phyloP scores from a whole-genome alignment of 2,329 filamentous ascomycete species.

The Colletotrichum orbiculare region DNA sequence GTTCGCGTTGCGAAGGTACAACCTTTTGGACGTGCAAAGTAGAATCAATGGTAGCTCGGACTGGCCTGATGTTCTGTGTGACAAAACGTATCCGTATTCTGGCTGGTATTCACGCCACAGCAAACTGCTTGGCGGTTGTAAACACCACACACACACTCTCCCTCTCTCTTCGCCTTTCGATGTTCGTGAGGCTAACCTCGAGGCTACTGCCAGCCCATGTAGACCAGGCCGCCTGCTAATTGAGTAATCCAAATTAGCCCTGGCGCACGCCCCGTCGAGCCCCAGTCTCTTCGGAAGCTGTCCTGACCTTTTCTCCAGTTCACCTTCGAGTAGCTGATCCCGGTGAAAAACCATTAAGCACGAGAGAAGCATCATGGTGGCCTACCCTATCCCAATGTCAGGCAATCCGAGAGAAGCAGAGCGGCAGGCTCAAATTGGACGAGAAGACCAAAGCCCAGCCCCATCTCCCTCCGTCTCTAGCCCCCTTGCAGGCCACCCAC shows the following conservation, averaged over 20 bases:
- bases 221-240: background rate
- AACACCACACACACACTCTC: too few species aligned
- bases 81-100: too few species aligned
- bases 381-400: background rate
- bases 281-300: background rate
- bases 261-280: constrained; percentile 2
- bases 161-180: background rate
- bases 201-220: background rate
- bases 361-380: too few species aligned
- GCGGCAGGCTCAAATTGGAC: background rate
- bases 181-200: background rate
- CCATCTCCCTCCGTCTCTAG: background rate
- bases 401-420: constrained; percentile 7
- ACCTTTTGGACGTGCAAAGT: too few species aligned
- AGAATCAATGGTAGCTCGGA: too few species aligned
- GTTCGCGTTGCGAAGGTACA: too few species aligned
- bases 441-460: constrained; percentile 6
- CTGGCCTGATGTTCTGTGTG: too few species aligned
- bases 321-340: background rate
- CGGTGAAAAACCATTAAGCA: background rate
- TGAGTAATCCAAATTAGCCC: background rate
- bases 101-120: too few species aligned
- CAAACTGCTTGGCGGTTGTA: too few species aligned
- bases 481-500: constrained; percentile 10
- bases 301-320: background rate